Conservation (phyloP, 345 rosid species). For the Excoecaria cochinchinensis region DNA sequence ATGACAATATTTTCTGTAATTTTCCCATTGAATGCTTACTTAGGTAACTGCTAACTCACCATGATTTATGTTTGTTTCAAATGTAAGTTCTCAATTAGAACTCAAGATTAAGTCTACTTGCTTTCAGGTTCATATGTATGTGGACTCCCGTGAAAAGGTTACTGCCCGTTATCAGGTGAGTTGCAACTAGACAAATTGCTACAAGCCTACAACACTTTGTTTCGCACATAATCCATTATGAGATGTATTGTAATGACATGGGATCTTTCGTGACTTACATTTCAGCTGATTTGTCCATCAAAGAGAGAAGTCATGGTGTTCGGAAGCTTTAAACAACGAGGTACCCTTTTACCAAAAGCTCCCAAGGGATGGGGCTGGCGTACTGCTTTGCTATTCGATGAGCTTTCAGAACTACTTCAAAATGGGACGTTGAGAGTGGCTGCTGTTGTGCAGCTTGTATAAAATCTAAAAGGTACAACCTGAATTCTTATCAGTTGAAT, state of each 20-base stretch:
- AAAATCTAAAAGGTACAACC: constrained; percentile 20
- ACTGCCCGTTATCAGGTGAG: constrained; percentile 93
- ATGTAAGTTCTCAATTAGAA: neutral
- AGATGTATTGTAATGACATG: neutral
- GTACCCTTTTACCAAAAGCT: constrained; percentile 90
- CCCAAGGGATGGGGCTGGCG: constrained; percentile 99
- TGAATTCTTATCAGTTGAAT: neutral
- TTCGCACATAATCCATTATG: neutral
- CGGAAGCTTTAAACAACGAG: constrained; percentile 80
- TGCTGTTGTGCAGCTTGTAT: constrained; percentile 89
- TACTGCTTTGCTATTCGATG: constrained; percentile 77
- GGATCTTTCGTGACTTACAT: neutral
- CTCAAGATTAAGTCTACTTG: neutral
- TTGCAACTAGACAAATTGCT: neutral
- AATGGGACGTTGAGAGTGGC: constrained; percentile 75
- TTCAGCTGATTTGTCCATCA: constrained; percentile 85
- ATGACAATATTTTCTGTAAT: neutral
- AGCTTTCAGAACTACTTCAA: constrained; percentile 85
- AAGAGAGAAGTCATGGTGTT: constrained; percentile 94
- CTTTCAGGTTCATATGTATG: constrained; percentile 71
- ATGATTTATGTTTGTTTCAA: neutral
- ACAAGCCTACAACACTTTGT: neutral
- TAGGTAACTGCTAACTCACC: neutral
- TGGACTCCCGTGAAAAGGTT: constrained; percentile 91
- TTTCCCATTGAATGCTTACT: neutral